Conservation (phyloP, 768 basidiomycete genomes). For the Lactarius psammicola region DNA sequence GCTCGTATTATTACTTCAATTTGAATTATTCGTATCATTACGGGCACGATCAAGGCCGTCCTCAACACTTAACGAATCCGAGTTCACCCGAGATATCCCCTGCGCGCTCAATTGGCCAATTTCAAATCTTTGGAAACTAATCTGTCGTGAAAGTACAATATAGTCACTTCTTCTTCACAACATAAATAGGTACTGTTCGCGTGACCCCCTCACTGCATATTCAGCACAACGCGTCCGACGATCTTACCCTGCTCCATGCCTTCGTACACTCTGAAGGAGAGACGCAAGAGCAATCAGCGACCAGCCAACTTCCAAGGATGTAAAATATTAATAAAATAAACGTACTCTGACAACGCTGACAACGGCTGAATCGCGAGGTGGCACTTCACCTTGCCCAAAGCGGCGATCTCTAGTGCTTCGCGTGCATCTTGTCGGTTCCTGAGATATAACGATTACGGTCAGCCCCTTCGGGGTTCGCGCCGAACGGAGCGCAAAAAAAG, state of each 20-base stretch:
- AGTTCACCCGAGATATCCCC: no score
- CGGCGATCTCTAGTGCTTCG: conserved; percentile 78
- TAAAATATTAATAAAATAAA: no score
- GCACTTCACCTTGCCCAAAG: conserved; percentile 65
- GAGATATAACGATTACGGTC: conserved; percentile 27
- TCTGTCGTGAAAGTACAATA: background rate
- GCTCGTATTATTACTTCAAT: no score
- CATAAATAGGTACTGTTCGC: background rate
- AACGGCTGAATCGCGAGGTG: conserved; percentile 49
- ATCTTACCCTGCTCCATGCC: conserved; percentile 39
- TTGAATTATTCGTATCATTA: no score
- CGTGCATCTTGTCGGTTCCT: conserved; percentile 82
- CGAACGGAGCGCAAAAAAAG: background rate
- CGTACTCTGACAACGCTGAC: conserved; percentile 51
- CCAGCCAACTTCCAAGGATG: background rate
- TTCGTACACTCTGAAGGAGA: conserved; percentile 38
- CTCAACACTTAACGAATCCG: no score
- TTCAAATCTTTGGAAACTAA: background rate
- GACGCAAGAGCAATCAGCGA: background rate
- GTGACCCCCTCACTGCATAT: conserved; percentile 12
- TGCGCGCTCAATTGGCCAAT: background rate
- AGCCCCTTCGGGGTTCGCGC: background rate
- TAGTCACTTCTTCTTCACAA: background rate
- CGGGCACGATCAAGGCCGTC: no score
- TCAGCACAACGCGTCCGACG: conserved; percentile 17